These are phyloP conservation scores for Hemerocallis citrina DNA, from an alignment of 106 monocot genomes.

Conservation along the genomic window DNA sequence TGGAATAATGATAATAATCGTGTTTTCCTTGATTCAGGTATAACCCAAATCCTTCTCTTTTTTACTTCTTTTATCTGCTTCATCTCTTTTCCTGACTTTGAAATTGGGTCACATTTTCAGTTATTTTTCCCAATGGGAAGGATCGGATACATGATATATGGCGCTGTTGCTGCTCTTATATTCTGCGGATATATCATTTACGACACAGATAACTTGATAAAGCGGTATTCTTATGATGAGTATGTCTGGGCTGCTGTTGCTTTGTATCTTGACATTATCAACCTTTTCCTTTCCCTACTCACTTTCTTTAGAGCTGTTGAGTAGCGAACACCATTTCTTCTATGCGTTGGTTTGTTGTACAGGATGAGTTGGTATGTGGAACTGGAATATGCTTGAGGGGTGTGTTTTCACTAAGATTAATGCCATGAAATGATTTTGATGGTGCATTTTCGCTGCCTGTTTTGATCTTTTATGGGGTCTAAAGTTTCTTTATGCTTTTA, in stretches of 20 bases:
- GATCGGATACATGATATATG: constrained; percentile 16
- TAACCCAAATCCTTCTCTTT: not conserved
- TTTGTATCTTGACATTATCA: constrained; percentile 27
- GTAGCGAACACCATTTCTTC: no score
- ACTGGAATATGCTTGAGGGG: no score
- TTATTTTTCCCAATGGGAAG: constrained; percentile 17
- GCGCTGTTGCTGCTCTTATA: constrained; percentile 2
- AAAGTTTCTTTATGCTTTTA: no score
- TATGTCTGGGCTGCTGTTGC: constrained; percentile 23
- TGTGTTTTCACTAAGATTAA: no score
- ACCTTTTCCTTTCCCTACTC: constrained; percentile 22
- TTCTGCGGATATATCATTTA: constrained; percentile 29
- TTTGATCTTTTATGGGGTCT: no score
- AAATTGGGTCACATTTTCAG: not conserved
- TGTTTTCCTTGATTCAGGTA: constrained; percentile 51
- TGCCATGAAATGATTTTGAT: no score
- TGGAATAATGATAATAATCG: constrained; percentile 26
- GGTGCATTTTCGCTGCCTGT: no score
- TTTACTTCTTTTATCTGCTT: not conserved
- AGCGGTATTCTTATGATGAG: constrained; percentile 42
- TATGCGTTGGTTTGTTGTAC: no score
- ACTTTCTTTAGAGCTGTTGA: constrained; percentile 9
- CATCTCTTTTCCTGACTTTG: not conserved
- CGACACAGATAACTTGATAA: constrained; percentile 44
- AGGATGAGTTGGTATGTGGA: no score